A percentile compares a stretch with the other conserved stretches of the same genome.
phyloP scores from a whole-genome alignment of 1,284 basidiomycete genomes.

The Sphagnurus paluster region DNA sequence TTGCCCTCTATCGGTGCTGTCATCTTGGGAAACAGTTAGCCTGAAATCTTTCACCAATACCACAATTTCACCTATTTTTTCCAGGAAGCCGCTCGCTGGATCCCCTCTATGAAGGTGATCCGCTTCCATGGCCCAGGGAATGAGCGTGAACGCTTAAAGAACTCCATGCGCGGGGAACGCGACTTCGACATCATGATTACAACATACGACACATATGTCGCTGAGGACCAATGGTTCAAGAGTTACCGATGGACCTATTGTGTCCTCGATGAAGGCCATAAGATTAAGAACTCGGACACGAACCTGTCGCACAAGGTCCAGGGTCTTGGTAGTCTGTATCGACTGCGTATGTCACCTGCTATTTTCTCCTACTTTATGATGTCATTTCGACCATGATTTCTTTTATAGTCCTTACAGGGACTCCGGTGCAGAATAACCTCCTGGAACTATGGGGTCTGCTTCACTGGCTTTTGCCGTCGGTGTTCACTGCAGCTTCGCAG shows the following conservation, averaged over 20 bases:
- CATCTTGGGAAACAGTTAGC: conserved; percentile 53
- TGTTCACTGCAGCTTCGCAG: conserved; percentile 52
- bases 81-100: conserved; percentile 56
- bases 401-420: conserved; percentile 55
- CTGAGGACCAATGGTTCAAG: conserved; percentile 59
- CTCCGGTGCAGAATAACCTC: conserved; percentile 64
- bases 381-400: not conserved
- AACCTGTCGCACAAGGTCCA: conserved; percentile 43
- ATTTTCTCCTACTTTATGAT: not conserved
- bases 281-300: conserved; percentile 57
- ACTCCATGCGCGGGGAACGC: conserved; percentile 30
- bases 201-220: conserved; percentile 55
- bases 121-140: conserved; percentile 50
- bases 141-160: conserved; percentile 52
- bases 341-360: conserved; percentile 40
- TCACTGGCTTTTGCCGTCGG: conserved; percentile 53
- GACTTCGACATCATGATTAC: conserved; percentile 52
- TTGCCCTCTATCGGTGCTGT: conserved; percentile 62
- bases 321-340: conserved; percentile 47
- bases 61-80: not conserved
- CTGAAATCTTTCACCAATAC: not conserved
- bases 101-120: conserved; percentile 47
- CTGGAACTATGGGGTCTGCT: conserved; percentile 58
- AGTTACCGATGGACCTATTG: conserved; percentile 53
- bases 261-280: conserved; percentile 64